These are phyloP conservation scores for Trichophyton rubrum DNA, from an alignment of 2,329 filamentous ascomycete genomes.

Conservation along the genomic window DNA sequence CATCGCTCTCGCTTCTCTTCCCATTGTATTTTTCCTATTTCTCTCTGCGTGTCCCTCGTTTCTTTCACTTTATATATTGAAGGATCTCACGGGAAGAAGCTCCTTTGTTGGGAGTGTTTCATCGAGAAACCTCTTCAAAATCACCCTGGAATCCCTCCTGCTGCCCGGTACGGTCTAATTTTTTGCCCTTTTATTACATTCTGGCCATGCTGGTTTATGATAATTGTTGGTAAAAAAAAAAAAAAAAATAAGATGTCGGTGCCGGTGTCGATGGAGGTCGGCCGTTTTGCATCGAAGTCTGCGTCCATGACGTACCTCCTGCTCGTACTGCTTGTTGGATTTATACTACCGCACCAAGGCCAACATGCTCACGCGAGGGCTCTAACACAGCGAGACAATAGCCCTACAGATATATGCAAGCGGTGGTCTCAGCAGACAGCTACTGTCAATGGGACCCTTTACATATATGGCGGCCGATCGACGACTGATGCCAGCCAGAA, in stretches of 20 bases:
- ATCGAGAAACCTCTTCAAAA: neutral
- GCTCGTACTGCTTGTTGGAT: neutral
- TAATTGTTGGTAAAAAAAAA: neutral
- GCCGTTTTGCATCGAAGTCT: neutral
- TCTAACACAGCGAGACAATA: conserved; percentile 22
- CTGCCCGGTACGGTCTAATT: neutral
- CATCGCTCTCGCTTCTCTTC: neutral
- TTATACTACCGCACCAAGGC: neutral
- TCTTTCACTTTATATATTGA: neutral
- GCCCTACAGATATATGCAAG: conserved; percentile 47
- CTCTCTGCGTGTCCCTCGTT: neutral
- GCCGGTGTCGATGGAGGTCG: neutral
- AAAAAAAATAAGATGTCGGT: neutral
- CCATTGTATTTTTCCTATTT: neutral
- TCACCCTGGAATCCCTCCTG: neutral
- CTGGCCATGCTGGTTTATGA: neutral
- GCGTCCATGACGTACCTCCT: neutral
- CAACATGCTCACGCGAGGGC: neutral
- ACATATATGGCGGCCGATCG: conserved; percentile 61
- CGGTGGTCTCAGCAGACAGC: conserved; percentile 57
- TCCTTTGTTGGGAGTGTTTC: conserved; percentile 3
- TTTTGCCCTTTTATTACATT: neutral
- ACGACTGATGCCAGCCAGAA: conserved; percentile 46
- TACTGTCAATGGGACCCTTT: conserved; percentile 61
- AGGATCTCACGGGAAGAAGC: neutral